Percentiles rank a stretch among this genome's conserved stretches.
Evolutionary conservation across 768 basidiomycete genomes (phyloP).

Genomic region (Favolaschia claudopus): DNA sequence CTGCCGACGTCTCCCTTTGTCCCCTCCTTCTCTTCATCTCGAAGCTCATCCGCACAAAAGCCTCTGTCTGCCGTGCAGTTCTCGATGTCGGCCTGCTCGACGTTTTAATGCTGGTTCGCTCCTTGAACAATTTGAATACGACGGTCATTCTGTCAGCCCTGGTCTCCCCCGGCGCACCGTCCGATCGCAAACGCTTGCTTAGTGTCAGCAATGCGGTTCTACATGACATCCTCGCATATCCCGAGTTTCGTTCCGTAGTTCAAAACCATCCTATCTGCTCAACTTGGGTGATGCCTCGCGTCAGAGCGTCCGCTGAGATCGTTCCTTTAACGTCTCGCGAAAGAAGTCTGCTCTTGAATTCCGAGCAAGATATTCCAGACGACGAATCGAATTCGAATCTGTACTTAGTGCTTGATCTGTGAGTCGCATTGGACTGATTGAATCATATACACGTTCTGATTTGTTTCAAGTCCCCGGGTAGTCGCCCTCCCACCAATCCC

Average conservation of each 20-base stretch:
- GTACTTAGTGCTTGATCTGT: slow-evolving; percentile 21
- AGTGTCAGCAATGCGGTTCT: slow-evolving; percentile 14
- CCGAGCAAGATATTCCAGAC: slow-evolving; percentile 14
- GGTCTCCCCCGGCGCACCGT: neutral
- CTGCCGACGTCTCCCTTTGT: neutral
- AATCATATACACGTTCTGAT: too few species aligned
- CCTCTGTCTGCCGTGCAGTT: slow-evolving; percentile 16
- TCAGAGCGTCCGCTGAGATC: neutral
- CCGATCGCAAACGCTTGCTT: neutral
- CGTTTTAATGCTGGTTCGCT: slow-evolving; percentile 8
- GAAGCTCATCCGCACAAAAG: slow-evolving; percentile 7
- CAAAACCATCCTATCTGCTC: slow-evolving; percentile 17
- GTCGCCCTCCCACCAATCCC: neutral
- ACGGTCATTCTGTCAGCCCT: neutral
- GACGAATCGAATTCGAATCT: slow-evolving; percentile 5
- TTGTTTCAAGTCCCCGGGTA: neutral
- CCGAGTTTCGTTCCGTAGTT: slow-evolving; percentile 9
- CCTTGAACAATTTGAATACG: slow-evolving; percentile 3
- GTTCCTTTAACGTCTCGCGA: slow-evolving; percentile 17
- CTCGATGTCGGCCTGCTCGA: slow-evolving; percentile 25
- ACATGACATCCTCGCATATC: slow-evolving; percentile 23
- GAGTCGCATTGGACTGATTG: neutral
- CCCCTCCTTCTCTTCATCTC: slow-evolving; percentile 23
- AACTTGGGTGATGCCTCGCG: neutral
- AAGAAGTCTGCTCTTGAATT: slow-evolving; percentile 6